Conservation (phyloP, 352 stramenopile genomes). For the Globisporangium recalcitrans region DNA sequence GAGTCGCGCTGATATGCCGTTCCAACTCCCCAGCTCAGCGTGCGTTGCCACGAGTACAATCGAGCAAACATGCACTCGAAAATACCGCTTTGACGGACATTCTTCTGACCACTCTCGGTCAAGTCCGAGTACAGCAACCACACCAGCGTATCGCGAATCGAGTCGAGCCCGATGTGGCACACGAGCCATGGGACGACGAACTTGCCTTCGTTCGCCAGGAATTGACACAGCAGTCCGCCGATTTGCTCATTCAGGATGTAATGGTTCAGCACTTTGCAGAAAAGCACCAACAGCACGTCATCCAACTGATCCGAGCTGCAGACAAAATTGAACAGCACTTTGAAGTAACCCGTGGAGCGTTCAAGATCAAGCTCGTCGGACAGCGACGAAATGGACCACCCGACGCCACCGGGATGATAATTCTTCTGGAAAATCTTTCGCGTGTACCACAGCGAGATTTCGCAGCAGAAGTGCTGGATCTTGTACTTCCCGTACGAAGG, state of each 20-base stretch:
- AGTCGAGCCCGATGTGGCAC: conserved; percentile 79
- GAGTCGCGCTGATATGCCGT: conserved; percentile 82
- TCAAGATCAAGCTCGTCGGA: conserved; percentile 49
- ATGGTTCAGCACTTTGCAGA: conserved; percentile 84
- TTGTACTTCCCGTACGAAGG: conserved; percentile 79
- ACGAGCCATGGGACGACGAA: conserved; percentile 75
- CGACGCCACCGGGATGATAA: conserved; percentile 27
- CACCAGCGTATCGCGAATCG: conserved; percentile 76
- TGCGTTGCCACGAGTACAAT: conserved; percentile 78
- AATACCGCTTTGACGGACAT: conserved; percentile 62
- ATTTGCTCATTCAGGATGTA: conserved; percentile 73
- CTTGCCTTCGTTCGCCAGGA: conserved; percentile 60
- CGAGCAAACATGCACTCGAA: conserved; percentile 76
- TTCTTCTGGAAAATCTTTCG: conserved; percentile 70
- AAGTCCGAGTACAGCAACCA: conserved; percentile 86
- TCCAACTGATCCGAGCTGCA: conserved; percentile 61
- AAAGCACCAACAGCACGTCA: conserved; percentile 74
- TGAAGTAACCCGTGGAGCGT: conserved; percentile 58
- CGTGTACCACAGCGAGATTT: conserved; percentile 73
- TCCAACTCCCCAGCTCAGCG: conserved; percentile 76
- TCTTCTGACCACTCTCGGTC: conserved; percentile 50
- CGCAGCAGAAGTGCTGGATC: conserved; percentile 81
- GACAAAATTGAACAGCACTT: conserved; percentile 82
- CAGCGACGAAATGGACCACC: conserved; percentile 27
- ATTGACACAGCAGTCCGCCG: conserved; percentile 58